phyloP scores from a whole-genome alignment of 805 yeast genomes.

The Yamadazyma nakazawae region DNA sequence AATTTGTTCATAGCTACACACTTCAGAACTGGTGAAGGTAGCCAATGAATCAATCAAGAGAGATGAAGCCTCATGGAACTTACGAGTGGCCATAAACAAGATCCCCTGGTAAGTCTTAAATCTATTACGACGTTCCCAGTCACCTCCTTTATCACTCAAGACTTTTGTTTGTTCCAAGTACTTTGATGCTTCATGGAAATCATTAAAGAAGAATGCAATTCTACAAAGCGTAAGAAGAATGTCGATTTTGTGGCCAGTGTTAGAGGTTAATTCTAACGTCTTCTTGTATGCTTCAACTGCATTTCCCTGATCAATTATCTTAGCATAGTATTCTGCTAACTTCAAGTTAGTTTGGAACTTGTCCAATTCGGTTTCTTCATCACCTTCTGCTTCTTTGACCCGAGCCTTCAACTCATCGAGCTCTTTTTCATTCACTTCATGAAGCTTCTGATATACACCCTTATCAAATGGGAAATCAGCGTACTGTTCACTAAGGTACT shows the following conservation, averaged over 20 bases:
- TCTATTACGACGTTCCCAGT: slow-evolving; percentile 97
- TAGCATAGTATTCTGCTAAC: slow-evolving; percentile 85
- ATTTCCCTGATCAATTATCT: slow-evolving; percentile 74
- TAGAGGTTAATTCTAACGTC: slow-evolving; percentile 75
- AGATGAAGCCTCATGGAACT: slow-evolving; percentile 80
- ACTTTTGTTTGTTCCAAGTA: slow-evolving; percentile 69
- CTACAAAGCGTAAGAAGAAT: slow-evolving; percentile 76
- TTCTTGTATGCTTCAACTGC: slow-evolving; percentile 65
- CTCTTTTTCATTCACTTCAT: slow-evolving; percentile 51
- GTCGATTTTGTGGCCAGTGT: slow-evolving; percentile 89
- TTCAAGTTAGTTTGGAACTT: slow-evolving; percentile 70
- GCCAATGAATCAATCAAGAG: slow-evolving; percentile 87
- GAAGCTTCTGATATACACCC: slow-evolving; percentile 48
- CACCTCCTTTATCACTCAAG: slow-evolving; percentile 94
- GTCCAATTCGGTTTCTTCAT: slow-evolving; percentile 85
- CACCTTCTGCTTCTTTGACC: slow-evolving; percentile 54
- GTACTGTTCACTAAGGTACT: slow-evolving; percentile 47
- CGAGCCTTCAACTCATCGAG: slow-evolving; percentile 51
- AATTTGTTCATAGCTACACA: slow-evolving; percentile 83
- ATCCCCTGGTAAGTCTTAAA: slow-evolving; percentile 90
- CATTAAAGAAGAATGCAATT: slow-evolving; percentile 85
- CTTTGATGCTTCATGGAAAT: slow-evolving; percentile 63
- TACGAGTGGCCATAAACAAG: slow-evolving; percentile 77
- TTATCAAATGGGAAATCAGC: slow-evolving; percentile 57
- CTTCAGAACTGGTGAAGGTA: slow-evolving; percentile 90